phyloP scores from a whole-genome alignment of 306 rosid species.

The Ceratonia siliqua region DNA sequence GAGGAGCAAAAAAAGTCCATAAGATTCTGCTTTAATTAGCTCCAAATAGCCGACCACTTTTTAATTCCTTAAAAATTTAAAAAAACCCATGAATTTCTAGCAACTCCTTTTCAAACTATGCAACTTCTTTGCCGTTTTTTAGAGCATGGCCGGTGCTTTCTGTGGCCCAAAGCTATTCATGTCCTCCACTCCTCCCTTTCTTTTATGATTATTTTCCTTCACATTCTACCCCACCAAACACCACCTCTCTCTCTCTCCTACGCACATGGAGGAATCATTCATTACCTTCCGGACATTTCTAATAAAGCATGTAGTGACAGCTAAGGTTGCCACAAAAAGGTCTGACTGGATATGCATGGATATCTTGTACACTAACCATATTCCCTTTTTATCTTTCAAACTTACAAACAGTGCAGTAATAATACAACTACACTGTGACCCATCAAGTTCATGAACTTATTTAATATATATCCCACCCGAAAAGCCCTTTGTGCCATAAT shows the following conservation, averaged over 20 bases:
- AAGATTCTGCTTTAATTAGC: conserved; percentile 22
- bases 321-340: conserved; percentile 38
- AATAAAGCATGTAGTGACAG: conserved; percentile 55
- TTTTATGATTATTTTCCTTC: conserved; percentile 35
- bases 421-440: conserved; percentile 3
- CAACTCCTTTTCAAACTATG: conserved; percentile 35
- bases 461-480: conserved; percentile 28
- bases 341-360: conserved; percentile 37
- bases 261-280: conserved; percentile 66
- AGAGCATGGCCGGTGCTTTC: conserved; percentile 45
- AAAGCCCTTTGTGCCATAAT: conserved; percentile 36
- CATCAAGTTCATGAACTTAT: conserved; percentile 29
- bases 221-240: conserved; percentile 50
- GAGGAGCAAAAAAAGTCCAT: conserved; percentile 7
- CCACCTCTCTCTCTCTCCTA: conserved; percentile 23
- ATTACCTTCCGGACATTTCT: conserved; percentile 63
- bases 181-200: conserved; percentile 21
- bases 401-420: background rate
- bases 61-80: background rate
- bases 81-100: conserved; percentile 16
- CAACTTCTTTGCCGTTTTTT: conserved; percentile 4
- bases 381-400: conserved; percentile 34
- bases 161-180: conserved; percentile 46
- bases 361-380: background rate
- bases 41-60: conserved; percentile 28